These are phyloP conservation scores for Pseudonitzschia multiseries DNA, from an alignment of 108 stramenopile species.

Conservation along the genomic window DNA sequence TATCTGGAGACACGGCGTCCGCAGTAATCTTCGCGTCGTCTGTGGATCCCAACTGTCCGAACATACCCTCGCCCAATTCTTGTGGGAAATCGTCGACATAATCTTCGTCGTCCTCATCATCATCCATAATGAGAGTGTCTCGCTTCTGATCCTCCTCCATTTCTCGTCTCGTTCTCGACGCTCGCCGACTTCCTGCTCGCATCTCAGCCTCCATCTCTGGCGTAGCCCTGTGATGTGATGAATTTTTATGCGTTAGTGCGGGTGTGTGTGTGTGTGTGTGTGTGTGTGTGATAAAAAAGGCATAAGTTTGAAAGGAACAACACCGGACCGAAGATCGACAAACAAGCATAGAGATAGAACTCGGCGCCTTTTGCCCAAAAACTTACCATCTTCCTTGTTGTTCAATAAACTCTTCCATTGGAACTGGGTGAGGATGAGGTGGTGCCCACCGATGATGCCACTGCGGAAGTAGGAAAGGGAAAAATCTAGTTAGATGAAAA, in stretches of 20 bases:
- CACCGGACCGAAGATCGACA: background rate
- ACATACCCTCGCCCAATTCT: constrained; percentile 63
- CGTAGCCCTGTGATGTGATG: constrained; percentile 34
- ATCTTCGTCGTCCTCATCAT: constrained; percentile 63
- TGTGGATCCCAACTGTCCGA: constrained; percentile 62
- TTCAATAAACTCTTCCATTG: constrained; percentile 87
- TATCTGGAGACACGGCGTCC: constrained; percentile 34
- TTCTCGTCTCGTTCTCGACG: constrained; percentile 68
- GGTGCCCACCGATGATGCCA: constrained; percentile 89
- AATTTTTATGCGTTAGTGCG: background rate
- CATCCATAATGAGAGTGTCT: constrained; percentile 66
- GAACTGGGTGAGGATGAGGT: constrained; percentile 70
- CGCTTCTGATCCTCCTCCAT: constrained; percentile 58
- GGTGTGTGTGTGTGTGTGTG: background rate
- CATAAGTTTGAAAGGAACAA: background rate
- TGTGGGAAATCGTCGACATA: constrained; percentile 37
- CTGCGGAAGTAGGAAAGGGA: constrained; percentile 19
- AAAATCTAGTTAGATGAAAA: background rate
- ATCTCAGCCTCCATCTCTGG: constrained; percentile 85
- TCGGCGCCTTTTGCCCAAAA: background rate
- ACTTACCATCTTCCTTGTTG: constrained; percentile 65
- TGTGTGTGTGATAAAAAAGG: background rate
- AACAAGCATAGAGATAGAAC: background rate
- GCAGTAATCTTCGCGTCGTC: constrained; percentile 50
- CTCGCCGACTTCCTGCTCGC: constrained; percentile 70